Evolutionary conservation across 2,329 filamentous ascomycete species (phyloP).

Genomic region (Aureobasidium uvarum): DNA sequence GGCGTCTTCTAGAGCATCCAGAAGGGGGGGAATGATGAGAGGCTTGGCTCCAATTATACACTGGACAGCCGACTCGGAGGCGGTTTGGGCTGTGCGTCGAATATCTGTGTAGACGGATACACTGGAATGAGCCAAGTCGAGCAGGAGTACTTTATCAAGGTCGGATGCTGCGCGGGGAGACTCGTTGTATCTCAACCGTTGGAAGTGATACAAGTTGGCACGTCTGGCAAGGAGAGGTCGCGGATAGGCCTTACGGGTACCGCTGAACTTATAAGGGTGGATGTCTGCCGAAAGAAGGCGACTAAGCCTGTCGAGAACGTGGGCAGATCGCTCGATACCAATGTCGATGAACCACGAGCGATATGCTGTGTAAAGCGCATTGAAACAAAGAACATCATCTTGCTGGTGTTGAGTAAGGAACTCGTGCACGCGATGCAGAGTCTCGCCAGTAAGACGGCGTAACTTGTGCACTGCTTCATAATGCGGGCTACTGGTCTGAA

Average conservation of each 20-base stretch:
- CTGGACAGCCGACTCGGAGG: slow-evolving; percentile 90
- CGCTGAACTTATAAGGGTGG: slow-evolving; percentile 90
- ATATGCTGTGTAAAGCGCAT: slow-evolving; percentile 86
- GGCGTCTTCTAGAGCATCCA: slow-evolving; percentile 74
- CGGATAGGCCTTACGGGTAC: slow-evolving; percentile 87
- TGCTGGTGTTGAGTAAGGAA: slow-evolving; percentile 84
- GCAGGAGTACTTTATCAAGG: slow-evolving; percentile 78
- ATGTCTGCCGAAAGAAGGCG: slow-evolving; percentile 83
- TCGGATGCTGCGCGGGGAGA: slow-evolving; percentile 82
- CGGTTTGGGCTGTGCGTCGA: slow-evolving; percentile 86
- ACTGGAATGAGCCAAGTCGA: slow-evolving; percentile 86
- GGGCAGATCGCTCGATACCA: slow-evolving; percentile 91
- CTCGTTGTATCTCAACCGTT: slow-evolving; percentile 91
- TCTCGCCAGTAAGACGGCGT: slow-evolving; percentile 73
- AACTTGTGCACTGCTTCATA: slow-evolving; percentile 78
- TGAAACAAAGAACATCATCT: slow-evolving; percentile 95
- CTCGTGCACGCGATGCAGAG: slow-evolving; percentile 77
- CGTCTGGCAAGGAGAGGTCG: slow-evolving; percentile 87
- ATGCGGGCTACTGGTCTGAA: slow-evolving; percentile 61
- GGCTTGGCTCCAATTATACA: slow-evolving; percentile 83
- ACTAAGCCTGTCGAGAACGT: slow-evolving; percentile 83
- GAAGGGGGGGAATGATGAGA: slow-evolving; percentile 83
- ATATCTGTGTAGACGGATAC: slow-evolving; percentile 94
- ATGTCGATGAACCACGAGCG: slow-evolving; percentile 97
- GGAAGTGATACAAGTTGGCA: slow-evolving; percentile 90